A percentile compares a stretch with the other conserved stretches of the same genome.
Conservation (phyloP, 306 rosid species). For the Rosa lucieae region DNA sequence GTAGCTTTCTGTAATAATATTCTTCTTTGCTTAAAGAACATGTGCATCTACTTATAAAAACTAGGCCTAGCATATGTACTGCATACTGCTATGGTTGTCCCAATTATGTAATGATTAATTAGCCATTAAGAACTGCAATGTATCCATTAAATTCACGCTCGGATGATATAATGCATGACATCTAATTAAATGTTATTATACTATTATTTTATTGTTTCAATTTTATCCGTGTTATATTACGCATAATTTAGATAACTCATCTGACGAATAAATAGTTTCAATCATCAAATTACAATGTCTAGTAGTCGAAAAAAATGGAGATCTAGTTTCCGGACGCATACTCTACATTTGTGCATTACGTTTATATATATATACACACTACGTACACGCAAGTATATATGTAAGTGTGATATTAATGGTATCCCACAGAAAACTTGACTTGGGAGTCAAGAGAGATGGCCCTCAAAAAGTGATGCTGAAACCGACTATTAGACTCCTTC, state of each 20-base stretch:
- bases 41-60: slow-evolving; percentile 25
- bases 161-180: neutral
- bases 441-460: slow-evolving; percentile 52
- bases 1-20: slow-evolving; percentile 27
- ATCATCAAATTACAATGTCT: neutral
- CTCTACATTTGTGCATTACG: slow-evolving; percentile 14
- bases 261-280: neutral
- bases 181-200: neutral
- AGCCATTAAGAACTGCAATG: neutral
- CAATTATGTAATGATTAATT: neutral
- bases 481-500: slow-evolving; percentile 37
- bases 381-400: neutral
- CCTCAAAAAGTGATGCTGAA: slow-evolving; percentile 37
- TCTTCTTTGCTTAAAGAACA: slow-evolving; percentile 32
- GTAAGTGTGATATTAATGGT: slow-evolving; percentile 3
- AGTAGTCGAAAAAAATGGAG: neutral
- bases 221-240: neutral
- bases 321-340: neutral
- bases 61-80: slow-evolving; percentile 10
- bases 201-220: neutral
- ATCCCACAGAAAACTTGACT: slow-evolving; percentile 44
- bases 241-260: neutral
- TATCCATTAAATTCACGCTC: neutral
- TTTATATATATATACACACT: neutral
- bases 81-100: neutral